Percentiles rank a stretch among this genome's conserved stretches.
phyloP scores from a whole-genome alignment of 257 asterid genomes.

The Gentiana macrophylla region DNA sequence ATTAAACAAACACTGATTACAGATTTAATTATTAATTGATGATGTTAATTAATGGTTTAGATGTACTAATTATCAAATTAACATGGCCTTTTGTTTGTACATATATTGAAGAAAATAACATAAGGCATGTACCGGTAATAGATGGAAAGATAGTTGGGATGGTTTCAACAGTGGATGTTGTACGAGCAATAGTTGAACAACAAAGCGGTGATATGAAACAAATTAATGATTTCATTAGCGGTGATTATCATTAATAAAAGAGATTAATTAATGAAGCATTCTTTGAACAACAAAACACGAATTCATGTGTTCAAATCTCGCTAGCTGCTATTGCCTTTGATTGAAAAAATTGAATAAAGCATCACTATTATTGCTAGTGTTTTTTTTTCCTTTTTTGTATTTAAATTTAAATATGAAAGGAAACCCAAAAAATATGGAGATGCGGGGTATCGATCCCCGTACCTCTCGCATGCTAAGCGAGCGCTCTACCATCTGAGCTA shows the following conservation, averaged over 20 bases:
- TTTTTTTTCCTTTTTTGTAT: too few species aligned
- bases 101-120: slow-evolving; percentile 42
- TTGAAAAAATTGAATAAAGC: too few species aligned
- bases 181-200: slow-evolving; percentile 55
- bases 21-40: neutral
- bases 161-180: slow-evolving; percentile 64
- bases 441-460: slow-evolving; percentile 83
- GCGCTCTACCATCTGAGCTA: slow-evolving; percentile 97
- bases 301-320: too few species aligned
- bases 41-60: neutral
- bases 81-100: neutral
- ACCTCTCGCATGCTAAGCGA: slow-evolving; percentile 98
- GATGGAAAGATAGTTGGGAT: slow-evolving; percentile 75
- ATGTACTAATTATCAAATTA: neutral
- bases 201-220: slow-evolving; percentile 56
- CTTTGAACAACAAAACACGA: too few species aligned
- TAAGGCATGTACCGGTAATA: slow-evolving; percentile 67
- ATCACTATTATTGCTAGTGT: too few species aligned
- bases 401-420: too few species aligned
- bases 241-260: slow-evolving; percentile 40
- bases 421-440: too few species aligned
- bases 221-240: slow-evolving; percentile 46
- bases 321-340: too few species aligned
- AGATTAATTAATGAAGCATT: too few species aligned
- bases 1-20: neutral